Percentiles rank a stretch among this genome's conserved stretches.
phyloP scores from a whole-genome alignment of 805 yeast genomes.

The Ogataea corticis region DNA sequence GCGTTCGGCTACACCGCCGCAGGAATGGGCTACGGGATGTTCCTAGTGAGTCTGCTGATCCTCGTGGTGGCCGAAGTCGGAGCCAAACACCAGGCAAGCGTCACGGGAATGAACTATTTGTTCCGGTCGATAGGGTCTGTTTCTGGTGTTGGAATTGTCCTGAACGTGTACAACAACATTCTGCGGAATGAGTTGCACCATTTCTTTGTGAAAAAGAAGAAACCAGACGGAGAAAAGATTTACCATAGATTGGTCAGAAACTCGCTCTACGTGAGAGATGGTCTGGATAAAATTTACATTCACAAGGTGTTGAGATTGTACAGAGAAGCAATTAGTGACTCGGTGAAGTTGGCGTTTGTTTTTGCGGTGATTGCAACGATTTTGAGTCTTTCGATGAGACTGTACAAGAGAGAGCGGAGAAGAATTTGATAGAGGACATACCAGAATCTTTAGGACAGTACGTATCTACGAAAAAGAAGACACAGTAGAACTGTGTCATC shows the following conservation, averaged over 20 bases:
- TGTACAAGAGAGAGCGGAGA: constrained; percentile 11
- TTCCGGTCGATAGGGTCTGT: constrained; percentile 52
- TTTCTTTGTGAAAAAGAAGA: constrained; percentile 30
- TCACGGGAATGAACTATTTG: constrained; percentile 49
- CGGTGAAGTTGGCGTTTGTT: constrained; percentile 26
- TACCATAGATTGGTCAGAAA: constrained; percentile 25
- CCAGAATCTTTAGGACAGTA: too few species aligned
- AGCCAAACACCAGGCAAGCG: constrained; percentile 45
- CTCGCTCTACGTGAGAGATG: constrained; percentile 32
- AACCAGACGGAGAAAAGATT: constrained; percentile 26
- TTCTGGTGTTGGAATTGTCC: constrained; percentile 44
- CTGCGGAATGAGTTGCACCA: constrained; percentile 33
- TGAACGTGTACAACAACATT: constrained; percentile 38
- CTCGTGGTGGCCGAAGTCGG: constrained; percentile 47
- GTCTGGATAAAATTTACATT: constrained; percentile 27
- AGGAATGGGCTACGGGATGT: constrained; percentile 44
- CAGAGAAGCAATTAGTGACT: constrained; percentile 28
- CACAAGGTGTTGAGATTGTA: constrained; percentile 33
- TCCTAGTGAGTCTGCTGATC: constrained; percentile 39
- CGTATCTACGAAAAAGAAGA: too few species aligned
- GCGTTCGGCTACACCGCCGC: constrained; percentile 31
- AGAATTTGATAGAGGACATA: too few species aligned
- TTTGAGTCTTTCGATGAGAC: constrained; percentile 23
- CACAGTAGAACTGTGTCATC: too few species aligned
- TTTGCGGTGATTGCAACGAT: constrained; percentile 27